Evolutionary conservation across 1,139 yeast genomes (phyloP).

Genomic region (Taiozyma sp.): DNA sequence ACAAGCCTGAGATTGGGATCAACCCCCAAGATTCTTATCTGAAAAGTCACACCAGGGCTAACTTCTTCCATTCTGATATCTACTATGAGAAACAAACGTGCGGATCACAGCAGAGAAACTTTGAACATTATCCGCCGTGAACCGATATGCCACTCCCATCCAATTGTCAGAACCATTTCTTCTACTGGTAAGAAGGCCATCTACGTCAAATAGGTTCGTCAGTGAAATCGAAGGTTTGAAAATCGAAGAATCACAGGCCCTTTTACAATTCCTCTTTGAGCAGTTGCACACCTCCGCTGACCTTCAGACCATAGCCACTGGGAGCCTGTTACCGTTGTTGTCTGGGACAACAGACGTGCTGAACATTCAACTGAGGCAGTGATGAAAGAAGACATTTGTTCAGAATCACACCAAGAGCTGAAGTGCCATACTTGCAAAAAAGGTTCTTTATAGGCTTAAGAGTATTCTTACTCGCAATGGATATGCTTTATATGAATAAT

Average conservation of each 20-base stretch:
- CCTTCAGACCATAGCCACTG: constrained; percentile 52
- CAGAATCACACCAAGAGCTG: constrained; percentile 56
- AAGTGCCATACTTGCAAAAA: constrained; percentile 9
- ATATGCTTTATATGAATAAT: too few relatives aligned
- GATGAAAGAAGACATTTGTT: constrained; percentile 56
- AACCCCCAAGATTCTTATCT: not conserved
- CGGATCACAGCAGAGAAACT: constrained; percentile 40
- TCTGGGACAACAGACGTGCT: constrained; percentile 68
- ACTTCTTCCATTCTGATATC: constrained; percentile 62
- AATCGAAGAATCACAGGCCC: constrained; percentile 52
- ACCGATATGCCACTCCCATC: constrained; percentile 60
- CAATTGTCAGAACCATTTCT: constrained; percentile 64
- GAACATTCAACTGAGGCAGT: constrained; percentile 62
- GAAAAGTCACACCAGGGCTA: constrained; percentile 19
- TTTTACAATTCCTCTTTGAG: constrained; percentile 46
- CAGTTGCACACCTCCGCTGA: constrained; percentile 47
- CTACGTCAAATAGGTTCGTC: constrained; percentile 50
- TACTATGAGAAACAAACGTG: constrained; percentile 70
- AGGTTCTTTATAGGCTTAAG: not conserved
- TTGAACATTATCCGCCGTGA: constrained; percentile 57
- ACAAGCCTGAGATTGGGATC: constrained; percentile 41
- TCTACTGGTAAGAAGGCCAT: constrained; percentile 58
- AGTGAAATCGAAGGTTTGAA: constrained; percentile 56
- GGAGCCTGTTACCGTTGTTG: constrained; percentile 55
- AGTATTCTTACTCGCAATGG: too few relatives aligned